A percentile compares a stretch with the other conserved stretches of the same genome.
Conservation (phyloP, 768 basidiomycete species). For the Dendrothele bispora region DNA sequence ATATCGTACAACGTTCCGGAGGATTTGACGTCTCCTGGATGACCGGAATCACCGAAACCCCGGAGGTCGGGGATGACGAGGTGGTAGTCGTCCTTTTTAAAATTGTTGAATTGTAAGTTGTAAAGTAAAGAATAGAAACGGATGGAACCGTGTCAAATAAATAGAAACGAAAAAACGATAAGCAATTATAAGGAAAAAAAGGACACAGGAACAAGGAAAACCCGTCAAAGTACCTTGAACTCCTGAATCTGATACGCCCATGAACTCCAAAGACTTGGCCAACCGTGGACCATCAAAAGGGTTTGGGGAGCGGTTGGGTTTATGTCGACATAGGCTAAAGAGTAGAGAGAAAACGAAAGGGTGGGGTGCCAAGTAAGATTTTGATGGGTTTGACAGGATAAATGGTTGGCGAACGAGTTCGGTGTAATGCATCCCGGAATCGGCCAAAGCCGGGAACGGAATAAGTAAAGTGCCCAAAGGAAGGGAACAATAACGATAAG, state of each 20-base stretch:
- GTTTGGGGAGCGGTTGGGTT: slow-evolving; percentile 53
- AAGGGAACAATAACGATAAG: no score
- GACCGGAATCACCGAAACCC: slow-evolving; percentile 68
- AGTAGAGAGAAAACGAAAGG: no score
- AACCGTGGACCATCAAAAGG: slow-evolving; percentile 73
- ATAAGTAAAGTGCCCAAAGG: no score
- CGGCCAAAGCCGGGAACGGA: no score
- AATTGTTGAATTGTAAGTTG: no score
- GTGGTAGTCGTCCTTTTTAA: slow-evolving; percentile 60
- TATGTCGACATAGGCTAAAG: slow-evolving; percentile 61
- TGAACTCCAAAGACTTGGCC: slow-evolving; percentile 76
- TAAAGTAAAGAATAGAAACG: no score
- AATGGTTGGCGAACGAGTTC: no score
- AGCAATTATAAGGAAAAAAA: background rate
- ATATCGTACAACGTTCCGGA: slow-evolving; percentile 63
- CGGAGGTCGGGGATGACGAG: slow-evolving; percentile 64
- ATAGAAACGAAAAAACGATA: background rate
- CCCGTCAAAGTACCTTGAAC: slow-evolving; percentile 46
- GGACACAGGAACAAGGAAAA: background rate
- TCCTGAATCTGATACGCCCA: slow-evolving; percentile 73
- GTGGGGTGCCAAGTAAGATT: no score
- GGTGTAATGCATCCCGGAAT: background rate
- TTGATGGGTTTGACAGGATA: no score
- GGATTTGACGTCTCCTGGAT: slow-evolving; percentile 59
- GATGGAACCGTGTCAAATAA: background rate